These are phyloP conservation scores for Pseudocercospora ulei DNA, from an alignment of 2,329 filamentous ascomycete genomes.

Conservation along the genomic window DNA sequence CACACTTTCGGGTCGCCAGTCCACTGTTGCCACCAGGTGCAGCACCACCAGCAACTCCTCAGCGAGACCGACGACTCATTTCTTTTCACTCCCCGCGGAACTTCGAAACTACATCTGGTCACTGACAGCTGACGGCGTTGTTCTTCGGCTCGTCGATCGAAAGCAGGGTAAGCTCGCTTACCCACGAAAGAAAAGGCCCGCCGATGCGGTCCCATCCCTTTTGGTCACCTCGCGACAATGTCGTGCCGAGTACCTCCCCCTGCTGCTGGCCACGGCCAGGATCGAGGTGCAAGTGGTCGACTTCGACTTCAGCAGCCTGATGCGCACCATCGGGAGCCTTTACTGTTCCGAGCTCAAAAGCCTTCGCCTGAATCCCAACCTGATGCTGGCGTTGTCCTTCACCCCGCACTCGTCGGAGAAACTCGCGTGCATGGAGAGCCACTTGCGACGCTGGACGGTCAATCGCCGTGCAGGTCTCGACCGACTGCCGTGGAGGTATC, in stretches of 20 bases:
- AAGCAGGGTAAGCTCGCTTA: neutral
- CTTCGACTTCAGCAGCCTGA: constrained; percentile 28
- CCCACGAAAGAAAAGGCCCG: neutral
- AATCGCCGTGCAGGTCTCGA: constrained; percentile 22
- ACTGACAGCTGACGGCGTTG: constrained; percentile 16
- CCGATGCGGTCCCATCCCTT: constrained; percentile 20
- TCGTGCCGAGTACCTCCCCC: constrained; percentile 25
- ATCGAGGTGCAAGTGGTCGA: constrained; percentile 20
- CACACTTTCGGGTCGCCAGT: constrained; percentile 1
- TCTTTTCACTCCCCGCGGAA: constrained; percentile 31
- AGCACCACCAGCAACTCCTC: constrained; percentile 2
- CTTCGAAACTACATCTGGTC: constrained; percentile 30
- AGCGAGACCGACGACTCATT: constrained; percentile 16
- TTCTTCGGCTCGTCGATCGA: constrained; percentile 12
- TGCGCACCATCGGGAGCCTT: constrained; percentile 22
- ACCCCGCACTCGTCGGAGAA: constrained; percentile 9
- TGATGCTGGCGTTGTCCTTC: constrained; percentile 18
- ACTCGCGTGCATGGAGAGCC: constrained; percentile 10
- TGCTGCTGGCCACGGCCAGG: constrained; percentile 24
- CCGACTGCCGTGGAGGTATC: constrained; percentile 26
- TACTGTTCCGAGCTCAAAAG: constrained; percentile 29
- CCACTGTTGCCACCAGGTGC: neutral
- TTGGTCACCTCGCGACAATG: constrained; percentile 25
- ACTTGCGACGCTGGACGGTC: constrained; percentile 24
- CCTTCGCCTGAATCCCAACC: constrained; percentile 22